Base-by-base conservation (phyloP, 192 early-diverging fungal species). In the Phycomyces nitens region DNA sequence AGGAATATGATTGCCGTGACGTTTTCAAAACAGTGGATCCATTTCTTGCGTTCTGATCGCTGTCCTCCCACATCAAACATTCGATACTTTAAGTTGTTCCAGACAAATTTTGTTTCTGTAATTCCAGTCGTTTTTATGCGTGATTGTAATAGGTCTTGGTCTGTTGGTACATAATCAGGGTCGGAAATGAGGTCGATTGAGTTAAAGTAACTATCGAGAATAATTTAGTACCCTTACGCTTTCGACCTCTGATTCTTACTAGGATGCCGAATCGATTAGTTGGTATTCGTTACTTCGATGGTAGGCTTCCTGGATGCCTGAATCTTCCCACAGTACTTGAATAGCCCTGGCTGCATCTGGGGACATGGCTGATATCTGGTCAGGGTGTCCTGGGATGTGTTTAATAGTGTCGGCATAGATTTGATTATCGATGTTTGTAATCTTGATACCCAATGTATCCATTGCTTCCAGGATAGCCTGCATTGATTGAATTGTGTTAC, bases 51-150 rank as follows among this genome's bases (percentile, higher is more conserved):
- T 20, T 77, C 75, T 15, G 56, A 64, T 8, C 75, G 67, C 34
- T 76, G 75, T 39, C 75, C 75, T 39, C 75, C 75, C 3, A 76
- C 75, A 50, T 76, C 75, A 60, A 76, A 77, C 62, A 76, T 72
- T 38, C 70, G 59, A 43, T 57, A 83, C 71, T 77, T 92, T 23
- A 94, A 79, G 58, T 89, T 87, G 40, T 91, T 92, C 84, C 95
- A 92, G 62, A 85, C 91, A 75, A 97, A 96, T 52, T 90, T 88
- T 27, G 92, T 96, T 77, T 98, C 96, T 16, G 93, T 92, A 68
- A 98, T 98, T 61, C 94, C 94, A 16, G 94, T 96, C 14, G 96
- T 97, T 79, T 96, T 98, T 53, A 94, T 90, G 58, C 96, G 91
- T 21, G 96, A 90, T 22, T 90, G 81, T 59, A 98, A 81, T 16